Conservation (phyloP, 2,329 filamentous ascomycete genomes). For the Dactylella cylindrospora region DNA sequence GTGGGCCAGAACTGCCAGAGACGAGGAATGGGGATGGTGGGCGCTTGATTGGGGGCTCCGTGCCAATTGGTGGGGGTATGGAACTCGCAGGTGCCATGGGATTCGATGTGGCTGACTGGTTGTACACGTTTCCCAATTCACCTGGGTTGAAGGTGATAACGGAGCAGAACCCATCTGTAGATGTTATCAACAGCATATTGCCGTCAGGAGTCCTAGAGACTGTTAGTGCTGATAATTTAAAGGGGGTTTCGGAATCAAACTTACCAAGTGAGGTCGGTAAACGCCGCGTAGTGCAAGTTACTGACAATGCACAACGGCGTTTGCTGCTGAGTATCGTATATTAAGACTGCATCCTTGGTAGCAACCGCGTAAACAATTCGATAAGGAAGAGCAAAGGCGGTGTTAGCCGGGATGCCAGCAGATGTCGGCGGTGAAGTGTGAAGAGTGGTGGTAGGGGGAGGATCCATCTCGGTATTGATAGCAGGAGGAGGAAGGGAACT, state of each 20-base stretch:
- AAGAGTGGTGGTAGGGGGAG: conserved; percentile 54
- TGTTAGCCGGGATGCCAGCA: conserved; percentile 56
- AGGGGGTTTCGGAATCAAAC: too few species aligned
- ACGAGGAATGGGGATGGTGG: conserved; percentile 51
- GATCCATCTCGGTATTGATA: conserved; percentile 55
- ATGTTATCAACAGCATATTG: conserved; percentile 84
- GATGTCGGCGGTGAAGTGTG: conserved; percentile 59
- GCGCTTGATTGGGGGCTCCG: conserved; percentile 51
- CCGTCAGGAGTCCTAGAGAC: conserved; percentile 70
- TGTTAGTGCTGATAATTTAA: too few species aligned
- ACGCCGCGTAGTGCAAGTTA: conserved; percentile 95
- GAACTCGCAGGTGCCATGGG: conserved; percentile 26
- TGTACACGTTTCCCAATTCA: conserved; percentile 81
- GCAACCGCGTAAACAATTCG: conserved; percentile 95
- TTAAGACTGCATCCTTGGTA: conserved; percentile 88
- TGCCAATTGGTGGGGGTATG: conserved; percentile 14
- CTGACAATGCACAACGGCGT: conserved; percentile 92
- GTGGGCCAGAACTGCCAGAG: conserved; percentile 25
- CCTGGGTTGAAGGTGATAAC: conserved; percentile 78
- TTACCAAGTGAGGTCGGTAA: conserved; percentile 94
- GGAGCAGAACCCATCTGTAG: conserved; percentile 96
- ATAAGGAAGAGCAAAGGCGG: conserved; percentile 83
- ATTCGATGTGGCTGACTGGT: conserved; percentile 58
- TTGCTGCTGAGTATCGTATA: conserved; percentile 97
- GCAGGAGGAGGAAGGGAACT: conserved; percentile 80